Conservation (phyloP, 2,329 filamentous ascomycete genomes). For the Leptosphaerulina australis region DNA sequence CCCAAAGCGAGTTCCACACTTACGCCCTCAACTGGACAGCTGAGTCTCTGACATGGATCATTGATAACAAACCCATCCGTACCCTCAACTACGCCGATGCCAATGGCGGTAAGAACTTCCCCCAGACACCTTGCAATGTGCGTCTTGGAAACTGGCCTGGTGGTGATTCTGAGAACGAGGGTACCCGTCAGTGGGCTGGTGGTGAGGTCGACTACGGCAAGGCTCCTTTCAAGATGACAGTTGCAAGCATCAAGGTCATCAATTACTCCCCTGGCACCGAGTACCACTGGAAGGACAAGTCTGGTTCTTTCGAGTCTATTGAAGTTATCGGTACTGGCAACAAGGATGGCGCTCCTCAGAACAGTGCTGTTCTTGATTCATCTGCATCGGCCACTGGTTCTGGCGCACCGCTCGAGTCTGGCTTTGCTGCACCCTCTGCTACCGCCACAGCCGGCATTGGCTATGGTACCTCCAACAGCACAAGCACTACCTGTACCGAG, state of each 20-base stretch:
- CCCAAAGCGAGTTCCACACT: constrained; percentile 66
- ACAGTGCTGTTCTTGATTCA: constrained; percentile 29
- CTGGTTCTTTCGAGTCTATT: constrained; percentile 58
- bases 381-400: constrained; percentile 39
- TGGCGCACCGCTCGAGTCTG: constrained; percentile 31
- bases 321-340: constrained; percentile 49
- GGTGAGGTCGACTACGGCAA: constrained; percentile 58
- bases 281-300: constrained; percentile 59
- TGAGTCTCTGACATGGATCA: constrained; percentile 68
- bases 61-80: constrained; percentile 71
- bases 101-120: constrained; percentile 66
- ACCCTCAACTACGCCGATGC: constrained; percentile 65
- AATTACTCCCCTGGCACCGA: constrained; percentile 59
- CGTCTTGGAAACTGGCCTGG: constrained; percentile 56
- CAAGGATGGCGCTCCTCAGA: constrained; percentile 39
- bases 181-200: constrained; percentile 71
- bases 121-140: constrained; percentile 75
- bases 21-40: constrained; percentile 77
- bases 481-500: constrained; percentile 24
- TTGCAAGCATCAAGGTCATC: constrained; percentile 57
- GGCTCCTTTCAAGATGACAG: constrained; percentile 59
- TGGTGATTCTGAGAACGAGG: constrained; percentile 57
- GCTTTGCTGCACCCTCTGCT: constrained; percentile 30
- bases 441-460: constrained; percentile 15
- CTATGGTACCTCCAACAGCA: constrained; percentile 6